Percentiles rank a stretch among this genome's conserved stretches.
Evolutionary conservation across 2,329 filamentous ascomycete genomes (phyloP).

Genomic region (Hymenoscyphus fraxineus): DNA sequence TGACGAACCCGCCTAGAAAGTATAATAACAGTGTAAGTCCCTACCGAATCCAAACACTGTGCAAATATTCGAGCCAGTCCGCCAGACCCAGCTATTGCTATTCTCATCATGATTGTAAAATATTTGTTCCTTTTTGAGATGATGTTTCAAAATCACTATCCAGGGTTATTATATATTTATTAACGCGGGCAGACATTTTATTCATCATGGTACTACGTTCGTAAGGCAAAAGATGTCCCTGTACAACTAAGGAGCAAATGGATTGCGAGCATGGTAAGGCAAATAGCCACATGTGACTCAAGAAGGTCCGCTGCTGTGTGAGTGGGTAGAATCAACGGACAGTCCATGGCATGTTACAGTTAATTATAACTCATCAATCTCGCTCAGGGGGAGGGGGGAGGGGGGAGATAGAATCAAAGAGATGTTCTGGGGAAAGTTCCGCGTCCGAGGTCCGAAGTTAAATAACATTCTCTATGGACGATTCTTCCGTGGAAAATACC

Average conservation of each 20-base stretch:
- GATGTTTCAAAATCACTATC: slow-evolving; percentile 5
- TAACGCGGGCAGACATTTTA: slow-evolving; percentile 4
- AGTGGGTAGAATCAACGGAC: slow-evolving; percentile 18
- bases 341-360: slow-evolving; percentile 16
- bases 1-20: slow-evolving; percentile 59
- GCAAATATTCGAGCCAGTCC: slow-evolving; percentile 56
- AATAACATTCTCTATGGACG: slow-evolving; percentile 19
- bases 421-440: slow-evolving; percentile 21
- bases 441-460: slow-evolving; percentile 16
- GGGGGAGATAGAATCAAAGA: background rate
- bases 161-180: slow-evolving; percentile 17
- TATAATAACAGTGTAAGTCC: slow-evolving; percentile 62
- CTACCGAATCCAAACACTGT: slow-evolving; percentile 58
- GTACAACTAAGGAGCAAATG: slow-evolving; percentile 16
- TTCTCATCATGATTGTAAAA: slow-evolving; percentile 45
- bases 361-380: slow-evolving; percentile 11
- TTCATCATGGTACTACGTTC: slow-evolving; percentile 8
- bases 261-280: slow-evolving; percentile 15
- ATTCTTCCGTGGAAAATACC: slow-evolving; percentile 25
- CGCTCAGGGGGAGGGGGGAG: slow-evolving; percentile 8
- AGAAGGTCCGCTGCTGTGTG: slow-evolving; percentile 16
- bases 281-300: slow-evolving; percentile 25
- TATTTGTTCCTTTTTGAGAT: background rate
- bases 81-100: slow-evolving; percentile 60
- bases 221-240: slow-evolving; percentile 21